A percentile compares a stretch with the other conserved stretches of the same genome.
phyloP scores from a whole-genome alignment of 192 early-diverging fungal genomes.

The Coemansia sp. region DNA sequence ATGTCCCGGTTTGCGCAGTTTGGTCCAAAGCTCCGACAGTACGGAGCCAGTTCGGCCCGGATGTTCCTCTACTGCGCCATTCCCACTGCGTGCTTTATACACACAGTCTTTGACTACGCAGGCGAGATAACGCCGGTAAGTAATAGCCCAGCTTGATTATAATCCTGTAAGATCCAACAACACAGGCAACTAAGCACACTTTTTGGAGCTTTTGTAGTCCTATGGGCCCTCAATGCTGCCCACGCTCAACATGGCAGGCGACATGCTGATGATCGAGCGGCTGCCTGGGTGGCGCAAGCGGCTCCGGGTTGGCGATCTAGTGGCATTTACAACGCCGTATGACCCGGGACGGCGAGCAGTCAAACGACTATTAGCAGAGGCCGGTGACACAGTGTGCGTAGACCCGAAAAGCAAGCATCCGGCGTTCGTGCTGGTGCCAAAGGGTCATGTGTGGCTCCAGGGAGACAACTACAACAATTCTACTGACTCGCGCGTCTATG shows the following conservation, averaged over 20 bases:
- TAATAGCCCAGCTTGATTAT: not conserved
- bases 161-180: not conserved
- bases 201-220: not conserved
- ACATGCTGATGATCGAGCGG: slow-evolving; percentile 75
- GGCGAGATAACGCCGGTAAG: slow-evolving; percentile 79
- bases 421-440: slow-evolving; percentile 76
- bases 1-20: slow-evolving; percentile 3
- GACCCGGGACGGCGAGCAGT: slow-evolving; percentile 68
- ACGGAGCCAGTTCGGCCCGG: slow-evolving; percentile 12
- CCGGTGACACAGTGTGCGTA: slow-evolving; percentile 78
- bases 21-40: slow-evolving; percentile 1
- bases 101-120: slow-evolving; percentile 73
- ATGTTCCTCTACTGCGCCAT: slow-evolving; percentile 27
- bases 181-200: not conserved
- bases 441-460: slow-evolving; percentile 88
- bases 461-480: slow-evolving; percentile 92
- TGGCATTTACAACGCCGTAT: slow-evolving; percentile 74
- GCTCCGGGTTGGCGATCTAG: slow-evolving; percentile 73
- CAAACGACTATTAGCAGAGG: slow-evolving; percentile 83
- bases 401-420: slow-evolving; percentile 69
- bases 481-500: slow-evolving; percentile 89
- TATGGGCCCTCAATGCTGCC: slow-evolving; percentile 94
- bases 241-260: slow-evolving; percentile 82
- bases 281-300: slow-evolving; percentile 57
- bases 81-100: slow-evolving; percentile 69